Evolutionary conservation across 805 yeast species (phyloP).

Genomic region (Candida berthetii): DNA sequence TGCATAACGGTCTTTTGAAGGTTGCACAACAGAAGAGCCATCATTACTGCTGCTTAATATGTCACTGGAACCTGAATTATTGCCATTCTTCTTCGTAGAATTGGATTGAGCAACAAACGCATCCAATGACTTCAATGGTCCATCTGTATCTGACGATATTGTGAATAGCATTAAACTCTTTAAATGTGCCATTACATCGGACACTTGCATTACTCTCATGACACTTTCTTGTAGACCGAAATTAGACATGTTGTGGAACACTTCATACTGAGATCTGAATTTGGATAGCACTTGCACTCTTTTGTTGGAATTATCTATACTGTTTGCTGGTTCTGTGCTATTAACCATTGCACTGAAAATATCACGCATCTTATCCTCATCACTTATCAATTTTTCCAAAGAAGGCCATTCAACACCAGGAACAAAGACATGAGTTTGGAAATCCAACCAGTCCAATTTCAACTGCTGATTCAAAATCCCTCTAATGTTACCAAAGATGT

Average conservation of each 20-base stretch:
- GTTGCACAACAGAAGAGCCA: background rate
- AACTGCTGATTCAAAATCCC: constrained; percentile 57
- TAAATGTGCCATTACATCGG: constrained; percentile 73
- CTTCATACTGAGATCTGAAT: constrained; percentile 33
- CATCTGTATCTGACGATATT: constrained; percentile 35
- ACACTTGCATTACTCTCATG: constrained; percentile 65
- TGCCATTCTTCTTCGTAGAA: background rate
- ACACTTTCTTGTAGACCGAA: constrained; percentile 63
- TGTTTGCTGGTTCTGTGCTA: background rate
- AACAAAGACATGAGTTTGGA: constrained; percentile 40
- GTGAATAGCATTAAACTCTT: constrained; percentile 59
- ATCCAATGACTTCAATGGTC: constrained; percentile 53
- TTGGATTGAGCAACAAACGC: constrained; percentile 22
- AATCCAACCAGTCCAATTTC: constrained; percentile 68
- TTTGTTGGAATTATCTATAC: constrained; percentile 2
- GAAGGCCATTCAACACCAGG: constrained; percentile 42
- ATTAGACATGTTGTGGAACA: constrained; percentile 41
- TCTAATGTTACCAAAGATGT: constrained; percentile 54
- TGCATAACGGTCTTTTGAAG: background rate
- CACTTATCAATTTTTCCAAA: constrained; percentile 32
- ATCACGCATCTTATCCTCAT: constrained; percentile 16
- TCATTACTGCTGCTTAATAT: too few relatives aligned
- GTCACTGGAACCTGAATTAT: too few relatives aligned
- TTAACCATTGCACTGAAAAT: constrained; percentile 6
- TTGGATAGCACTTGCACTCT: constrained; percentile 19